phyloP scores from a whole-genome alignment of 1,139 yeast species.

The Yamadazyma atlantica region DNA sequence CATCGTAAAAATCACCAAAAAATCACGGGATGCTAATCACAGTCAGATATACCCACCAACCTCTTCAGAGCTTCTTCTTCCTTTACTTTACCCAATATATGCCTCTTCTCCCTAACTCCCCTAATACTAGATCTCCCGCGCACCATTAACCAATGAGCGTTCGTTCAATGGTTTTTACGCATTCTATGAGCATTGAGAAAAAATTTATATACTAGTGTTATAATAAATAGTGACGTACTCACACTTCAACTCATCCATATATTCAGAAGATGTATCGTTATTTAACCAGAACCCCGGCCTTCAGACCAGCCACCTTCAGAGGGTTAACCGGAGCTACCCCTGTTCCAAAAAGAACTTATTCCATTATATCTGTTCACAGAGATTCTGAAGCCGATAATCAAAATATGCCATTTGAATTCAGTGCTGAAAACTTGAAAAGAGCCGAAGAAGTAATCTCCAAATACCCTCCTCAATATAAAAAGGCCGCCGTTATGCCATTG shows the following conservation, averaged over 20 bases:
- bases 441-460: constrained; percentile 75
- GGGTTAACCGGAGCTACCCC: not conserved
- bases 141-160: constrained; percentile 20
- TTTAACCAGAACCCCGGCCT: constrained; percentile 9
- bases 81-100: too few species aligned
- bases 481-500: constrained; percentile 86
- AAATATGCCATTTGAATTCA: constrained; percentile 70
- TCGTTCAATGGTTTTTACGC: constrained; percentile 16
- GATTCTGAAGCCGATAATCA: constrained; percentile 69
- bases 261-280: constrained; percentile 14
- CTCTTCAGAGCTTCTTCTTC: too few species aligned
- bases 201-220: not conserved
- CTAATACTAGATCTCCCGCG: too few species aligned
- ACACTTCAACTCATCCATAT: constrained; percentile 3
- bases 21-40: not conserved
- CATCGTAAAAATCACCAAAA: not conserved
- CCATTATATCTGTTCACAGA: constrained; percentile 69
- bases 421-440: constrained; percentile 62
- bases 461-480: constrained; percentile 85
- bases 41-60: too few species aligned
- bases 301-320: not conserved
- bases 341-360: constrained; percentile 27
- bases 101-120: too few species aligned
- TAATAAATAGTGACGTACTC: too few species aligned
- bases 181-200: constrained; percentile 1